Conservation (phyloP, 306 rosid genomes). For the Pyrus pyrifolia region DNA sequence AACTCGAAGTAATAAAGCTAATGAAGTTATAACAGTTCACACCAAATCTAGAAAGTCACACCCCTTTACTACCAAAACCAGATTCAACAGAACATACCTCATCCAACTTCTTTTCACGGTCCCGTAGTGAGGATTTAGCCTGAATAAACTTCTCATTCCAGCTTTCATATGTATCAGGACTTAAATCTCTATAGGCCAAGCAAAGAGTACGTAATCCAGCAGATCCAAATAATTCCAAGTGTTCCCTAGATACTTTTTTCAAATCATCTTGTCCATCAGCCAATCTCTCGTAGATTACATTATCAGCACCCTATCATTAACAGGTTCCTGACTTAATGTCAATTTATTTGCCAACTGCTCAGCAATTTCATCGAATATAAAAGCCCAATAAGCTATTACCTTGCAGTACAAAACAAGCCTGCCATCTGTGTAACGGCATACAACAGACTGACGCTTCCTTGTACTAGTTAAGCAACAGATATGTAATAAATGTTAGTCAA, state of each 20-base stretch:
- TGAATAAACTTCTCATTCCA: constrained; percentile 93
- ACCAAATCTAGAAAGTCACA: not conserved
- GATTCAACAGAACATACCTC: constrained; percentile 50
- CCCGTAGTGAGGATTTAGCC: constrained; percentile 85
- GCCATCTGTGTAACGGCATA: constrained; percentile 93
- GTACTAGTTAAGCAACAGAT: constrained; percentile 46
- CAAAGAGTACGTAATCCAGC: constrained; percentile 88
- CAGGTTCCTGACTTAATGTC: constrained; percentile 26
- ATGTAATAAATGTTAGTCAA: constrained; percentile 16
- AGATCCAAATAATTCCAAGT: constrained; percentile 81
- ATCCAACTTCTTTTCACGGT: constrained; percentile 94
- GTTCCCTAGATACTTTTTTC: constrained; percentile 67
- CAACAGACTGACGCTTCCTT: constrained; percentile 96
- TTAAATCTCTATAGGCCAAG: constrained; percentile 86
- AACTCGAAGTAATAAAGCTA: not conserved
- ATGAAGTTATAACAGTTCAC: not conserved
- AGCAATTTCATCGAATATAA: constrained; percentile 1
- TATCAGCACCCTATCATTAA: constrained; percentile 87
- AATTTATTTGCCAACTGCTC: constrained; percentile 23
- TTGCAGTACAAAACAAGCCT: constrained; percentile 88
- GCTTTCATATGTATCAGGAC: constrained; percentile 65
- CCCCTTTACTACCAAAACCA: not conserved
- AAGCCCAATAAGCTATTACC: constrained; percentile 51
- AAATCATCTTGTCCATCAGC: constrained; percentile 43
- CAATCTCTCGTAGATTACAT: constrained; percentile 81